Conservation (phyloP, 1,139 yeast genomes). For the Kodamaea suecica region DNA sequence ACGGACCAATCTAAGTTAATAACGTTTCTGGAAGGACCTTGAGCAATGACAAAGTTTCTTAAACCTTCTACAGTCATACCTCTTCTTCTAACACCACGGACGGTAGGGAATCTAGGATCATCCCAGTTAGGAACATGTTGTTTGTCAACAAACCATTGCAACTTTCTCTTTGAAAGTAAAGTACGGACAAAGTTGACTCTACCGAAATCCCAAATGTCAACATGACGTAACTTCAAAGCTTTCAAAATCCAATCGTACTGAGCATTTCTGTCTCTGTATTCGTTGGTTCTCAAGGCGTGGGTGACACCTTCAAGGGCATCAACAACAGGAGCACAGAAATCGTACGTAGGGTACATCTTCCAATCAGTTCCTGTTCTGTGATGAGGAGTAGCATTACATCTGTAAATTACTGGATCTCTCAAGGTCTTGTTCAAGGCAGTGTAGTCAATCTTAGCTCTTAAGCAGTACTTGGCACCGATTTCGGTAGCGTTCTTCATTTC, state of each 20-base stretch:
- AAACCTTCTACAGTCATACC: slow-evolving; percentile 99
- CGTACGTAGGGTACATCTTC: slow-evolving; percentile 97
- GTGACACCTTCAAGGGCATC: slow-evolving; percentile 95
- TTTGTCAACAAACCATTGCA: slow-evolving; percentile 97
- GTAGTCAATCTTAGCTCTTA: slow-evolving; percentile 93
- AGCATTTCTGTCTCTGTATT: slow-evolving; percentile 96
- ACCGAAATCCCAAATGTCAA: slow-evolving; percentile 96
- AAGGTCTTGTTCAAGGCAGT: slow-evolving; percentile 87
- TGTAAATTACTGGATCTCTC: slow-evolving; percentile 95
- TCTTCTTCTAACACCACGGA: slow-evolving; percentile 97
- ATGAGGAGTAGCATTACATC: slow-evolving; percentile 94
- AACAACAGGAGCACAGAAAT: slow-evolving; percentile 95
- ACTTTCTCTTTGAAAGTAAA: slow-evolving; percentile 88
- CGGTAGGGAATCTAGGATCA: slow-evolving; percentile 99
- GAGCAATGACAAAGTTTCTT: slow-evolving; percentile 85
- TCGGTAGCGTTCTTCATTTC: slow-evolving; percentile 94
- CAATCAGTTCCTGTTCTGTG: slow-evolving; percentile 90
- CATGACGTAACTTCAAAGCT: slow-evolving; percentile 78
- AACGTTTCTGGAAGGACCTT: slow-evolving; percentile 96
- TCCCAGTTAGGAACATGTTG: slow-evolving; percentile 88
- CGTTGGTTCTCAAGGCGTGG: slow-evolving; percentile 94
- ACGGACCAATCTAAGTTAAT: slow-evolving; percentile 95
- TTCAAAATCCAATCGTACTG: slow-evolving; percentile 95
- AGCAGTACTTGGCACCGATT: slow-evolving; percentile 81
- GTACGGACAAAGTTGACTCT: slow-evolving; percentile 96